Conservation (phyloP, 169 alveolate genomes). For the Plasmodium vivax region DNA sequence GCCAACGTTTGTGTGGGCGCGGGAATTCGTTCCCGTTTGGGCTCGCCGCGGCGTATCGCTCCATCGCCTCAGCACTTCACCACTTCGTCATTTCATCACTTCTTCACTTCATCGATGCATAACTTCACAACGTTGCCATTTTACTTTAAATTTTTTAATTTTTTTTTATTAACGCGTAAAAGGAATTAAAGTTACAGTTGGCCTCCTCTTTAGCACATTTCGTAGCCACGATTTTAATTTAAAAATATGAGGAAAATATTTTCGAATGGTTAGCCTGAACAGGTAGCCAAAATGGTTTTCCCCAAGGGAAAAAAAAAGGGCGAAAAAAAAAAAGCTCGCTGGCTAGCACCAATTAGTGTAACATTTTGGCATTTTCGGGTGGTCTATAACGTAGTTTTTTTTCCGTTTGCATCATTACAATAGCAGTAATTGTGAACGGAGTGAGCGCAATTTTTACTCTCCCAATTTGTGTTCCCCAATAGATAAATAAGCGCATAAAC, state of each 20-base stretch:
- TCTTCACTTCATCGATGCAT: not conserved
- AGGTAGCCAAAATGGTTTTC: not conserved
- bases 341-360: not conserved
- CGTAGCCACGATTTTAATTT: not conserved
- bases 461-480: not conserved
- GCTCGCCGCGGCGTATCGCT: not conserved
- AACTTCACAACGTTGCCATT: slow-evolving; percentile 9
- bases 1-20: slow-evolving; percentile 2
- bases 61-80: not conserved
- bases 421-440: not conserved
- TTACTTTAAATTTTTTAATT: slow-evolving; percentile 6
- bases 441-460: not conserved
- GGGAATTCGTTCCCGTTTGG: not conserved
- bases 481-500: not conserved
- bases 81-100: not conserved
- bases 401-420: not conserved
- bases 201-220: not conserved
- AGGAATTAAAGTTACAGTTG: not conserved
- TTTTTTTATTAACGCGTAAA: slow-evolving; percentile 38
- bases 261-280: slow-evolving; percentile 3
- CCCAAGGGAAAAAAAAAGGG: not conserved
- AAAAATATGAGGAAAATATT: slow-evolving; percentile 3
- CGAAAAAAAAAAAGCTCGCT: not conserved
- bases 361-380: not conserved
- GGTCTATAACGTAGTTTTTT: not conserved